Percentiles rank a stretch among this genome's conserved stretches.
Evolutionary conservation across 768 basidiomycete species (phyloP).

Genomic region (Gelatoporia subvermispora): DNA sequence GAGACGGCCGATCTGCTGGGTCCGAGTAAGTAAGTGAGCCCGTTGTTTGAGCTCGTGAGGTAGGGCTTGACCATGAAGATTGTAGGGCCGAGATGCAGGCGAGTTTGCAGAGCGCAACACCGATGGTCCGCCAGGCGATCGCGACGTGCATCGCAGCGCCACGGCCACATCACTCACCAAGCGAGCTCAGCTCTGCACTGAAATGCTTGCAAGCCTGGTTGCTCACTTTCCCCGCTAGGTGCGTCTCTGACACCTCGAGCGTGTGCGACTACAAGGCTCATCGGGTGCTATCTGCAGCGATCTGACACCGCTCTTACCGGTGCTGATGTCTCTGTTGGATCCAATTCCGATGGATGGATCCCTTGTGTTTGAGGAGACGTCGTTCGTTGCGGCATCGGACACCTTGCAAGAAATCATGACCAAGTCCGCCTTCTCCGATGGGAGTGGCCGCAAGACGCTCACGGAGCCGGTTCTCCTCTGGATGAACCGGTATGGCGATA

Average conservation of each 20-base stretch:
- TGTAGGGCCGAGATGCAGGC: slow-evolving; percentile 58
- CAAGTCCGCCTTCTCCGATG: slow-evolving; percentile 67
- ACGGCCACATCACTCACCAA: slow-evolving; percentile 23
- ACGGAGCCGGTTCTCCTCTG: slow-evolving; percentile 87
- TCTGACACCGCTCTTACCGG: slow-evolving; percentile 61
- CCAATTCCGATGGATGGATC: slow-evolving; percentile 15
- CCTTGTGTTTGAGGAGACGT: slow-evolving; percentile 36
- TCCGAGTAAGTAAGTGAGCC: slow-evolving; percentile 56
- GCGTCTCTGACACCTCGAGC: slow-evolving; percentile 15
- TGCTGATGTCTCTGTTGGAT: slow-evolving; percentile 47
- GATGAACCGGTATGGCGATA: slow-evolving; percentile 52
- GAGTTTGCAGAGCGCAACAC: slow-evolving; percentile 60
- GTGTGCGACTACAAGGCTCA: not conserved
- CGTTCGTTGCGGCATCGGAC: slow-evolving; percentile 64
- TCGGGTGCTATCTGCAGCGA: slow-evolving; percentile 40
- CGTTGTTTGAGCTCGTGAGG: not conserved
- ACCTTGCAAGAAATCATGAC: slow-evolving; percentile 75
- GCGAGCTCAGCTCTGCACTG: slow-evolving; percentile 65
- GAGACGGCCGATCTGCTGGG: slow-evolving; percentile 70
- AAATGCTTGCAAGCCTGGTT: slow-evolving; percentile 86
- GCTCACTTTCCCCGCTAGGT: slow-evolving; percentile 63
- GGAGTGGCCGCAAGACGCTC: slow-evolving; percentile 61
- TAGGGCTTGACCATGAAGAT: not conserved
- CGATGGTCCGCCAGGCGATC: slow-evolving; percentile 69
- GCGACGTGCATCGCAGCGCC: slow-evolving; percentile 45